Evolutionary conservation across 495 filamentous ascomycete species (phyloP).

Genomic region (Xylaria castorea): DNA sequence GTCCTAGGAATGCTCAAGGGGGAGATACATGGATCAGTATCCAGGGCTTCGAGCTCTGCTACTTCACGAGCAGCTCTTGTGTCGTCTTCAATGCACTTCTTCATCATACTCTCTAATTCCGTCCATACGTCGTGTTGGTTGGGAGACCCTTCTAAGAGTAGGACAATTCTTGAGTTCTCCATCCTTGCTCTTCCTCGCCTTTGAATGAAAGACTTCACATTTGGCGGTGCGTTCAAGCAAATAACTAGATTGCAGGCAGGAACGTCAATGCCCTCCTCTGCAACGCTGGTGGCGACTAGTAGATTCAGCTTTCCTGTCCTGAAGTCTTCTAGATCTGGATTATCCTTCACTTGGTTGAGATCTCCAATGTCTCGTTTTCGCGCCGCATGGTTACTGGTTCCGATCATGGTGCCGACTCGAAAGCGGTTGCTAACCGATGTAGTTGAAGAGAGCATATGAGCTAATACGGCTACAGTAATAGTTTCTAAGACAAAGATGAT

Average conservation of each 20-base stretch:
- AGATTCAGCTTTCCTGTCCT: conserved; percentile 73
- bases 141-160: conserved; percentile 58
- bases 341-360: conserved; percentile 60
- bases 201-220: conserved; percentile 88
- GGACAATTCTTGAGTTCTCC: conserved; percentile 70
- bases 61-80: conserved; percentile 57
- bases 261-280: conserved; percentile 94
- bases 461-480: conserved; percentile 70
- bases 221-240: conserved; percentile 79
- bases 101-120: conserved; percentile 74
- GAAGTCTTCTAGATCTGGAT: conserved; percentile 71
- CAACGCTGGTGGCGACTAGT: conserved; percentile 80
- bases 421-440: conserved; percentile 64
- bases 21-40: conserved; percentile 48
- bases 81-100: conserved; percentile 73
- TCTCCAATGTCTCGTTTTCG: conserved; percentile 65
- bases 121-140: conserved; percentile 58
- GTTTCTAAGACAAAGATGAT: conserved; percentile 83
- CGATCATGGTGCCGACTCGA: conserved; percentile 71
- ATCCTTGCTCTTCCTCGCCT: conserved; percentile 83
- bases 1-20: conserved; percentile 55
- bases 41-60: conserved; percentile 59
- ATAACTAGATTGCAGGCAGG: conserved; percentile 84
- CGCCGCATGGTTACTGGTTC: conserved; percentile 62
- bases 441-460: conserved; percentile 68